A percentile compares a stretch with the other conserved stretches of the same genome.
Conservation (phyloP, 371 early-diverging fungal genomes). For the Zopfochytrium polystomum region DNA sequence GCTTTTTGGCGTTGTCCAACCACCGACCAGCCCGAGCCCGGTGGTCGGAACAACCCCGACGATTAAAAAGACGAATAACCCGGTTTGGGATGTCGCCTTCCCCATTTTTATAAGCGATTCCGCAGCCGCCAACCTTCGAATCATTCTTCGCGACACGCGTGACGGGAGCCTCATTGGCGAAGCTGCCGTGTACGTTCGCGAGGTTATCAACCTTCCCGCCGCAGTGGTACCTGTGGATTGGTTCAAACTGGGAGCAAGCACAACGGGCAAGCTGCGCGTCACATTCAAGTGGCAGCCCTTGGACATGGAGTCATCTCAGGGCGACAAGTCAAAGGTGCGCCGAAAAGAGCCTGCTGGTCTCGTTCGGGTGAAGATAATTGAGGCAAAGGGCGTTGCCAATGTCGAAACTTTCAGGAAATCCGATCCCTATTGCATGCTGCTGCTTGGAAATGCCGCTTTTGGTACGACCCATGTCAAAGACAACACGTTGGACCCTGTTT, state of each 20-base stretch:
- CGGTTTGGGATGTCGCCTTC: conserved; percentile 37
- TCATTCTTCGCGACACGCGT: conserved; percentile 14
- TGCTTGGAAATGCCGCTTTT: conserved; percentile 26
- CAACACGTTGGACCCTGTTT: conserved; percentile 48
- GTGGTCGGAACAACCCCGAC: conserved; percentile 25
- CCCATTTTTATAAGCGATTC: conserved; percentile 17
- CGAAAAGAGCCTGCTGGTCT: conserved; percentile 32
- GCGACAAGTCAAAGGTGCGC: background rate
- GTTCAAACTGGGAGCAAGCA: conserved; percentile 34
- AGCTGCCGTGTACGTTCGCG: conserved; percentile 11
- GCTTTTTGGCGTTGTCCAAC: conserved; percentile 11
- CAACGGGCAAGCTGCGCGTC: conserved; percentile 31
- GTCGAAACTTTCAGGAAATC: conserved; percentile 39
- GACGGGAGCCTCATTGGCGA: conserved; percentile 10
- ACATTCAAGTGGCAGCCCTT: conserved; percentile 22
- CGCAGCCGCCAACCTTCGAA: background rate
- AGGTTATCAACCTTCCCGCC: conserved; percentile 6
- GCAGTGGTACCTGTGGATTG: conserved; percentile 32
- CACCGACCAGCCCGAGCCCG: background rate
- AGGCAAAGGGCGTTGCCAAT: conserved; percentile 40
- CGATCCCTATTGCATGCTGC: conserved; percentile 47
- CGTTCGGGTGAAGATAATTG: conserved; percentile 32
- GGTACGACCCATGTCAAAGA: conserved; percentile 43
- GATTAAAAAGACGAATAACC: conserved; percentile 41
- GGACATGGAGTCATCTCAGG: background rate